Evolutionary conservation across 2,329 filamentous ascomycete genomes (phyloP).

Genomic region (Arthrobotrys sphaeroides): DNA sequence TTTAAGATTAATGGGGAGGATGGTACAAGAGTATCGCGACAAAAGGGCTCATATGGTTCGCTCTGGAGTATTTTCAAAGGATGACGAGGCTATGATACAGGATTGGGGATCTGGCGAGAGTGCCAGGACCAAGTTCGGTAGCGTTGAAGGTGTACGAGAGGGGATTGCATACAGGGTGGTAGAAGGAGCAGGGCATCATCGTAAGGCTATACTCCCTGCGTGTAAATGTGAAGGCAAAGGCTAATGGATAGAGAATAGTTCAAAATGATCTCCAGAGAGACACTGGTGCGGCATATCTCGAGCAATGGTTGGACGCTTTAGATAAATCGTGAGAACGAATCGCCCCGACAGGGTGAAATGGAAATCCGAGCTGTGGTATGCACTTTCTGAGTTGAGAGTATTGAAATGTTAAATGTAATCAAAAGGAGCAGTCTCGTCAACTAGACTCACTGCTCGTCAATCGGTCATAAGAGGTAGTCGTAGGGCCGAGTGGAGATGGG

Average conservation of each 20-base stretch:
- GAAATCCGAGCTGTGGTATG: too few relatives aligned
- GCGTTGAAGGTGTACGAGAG: slow-evolving; percentile 17
- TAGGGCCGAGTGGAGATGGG: too few relatives aligned
- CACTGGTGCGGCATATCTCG: slow-evolving; percentile 13
- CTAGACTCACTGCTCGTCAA: too few relatives aligned
- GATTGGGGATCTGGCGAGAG: neutral
- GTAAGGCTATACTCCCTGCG: neutral
- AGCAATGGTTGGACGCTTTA: slow-evolving; percentile 24
- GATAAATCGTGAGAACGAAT: neutral
- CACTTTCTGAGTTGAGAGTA: too few relatives aligned
- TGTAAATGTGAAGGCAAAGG: neutral
- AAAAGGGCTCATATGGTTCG: slow-evolving; percentile 11
- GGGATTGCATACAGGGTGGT: slow-evolving; percentile 36
- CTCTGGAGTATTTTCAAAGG: neutral
- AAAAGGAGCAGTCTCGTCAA: too few relatives aligned
- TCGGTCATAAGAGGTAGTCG: neutral
- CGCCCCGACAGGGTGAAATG: neutral
- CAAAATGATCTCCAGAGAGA: slow-evolving; percentile 36
- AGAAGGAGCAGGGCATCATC: slow-evolving; percentile 35
- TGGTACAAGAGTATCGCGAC: slow-evolving; percentile 20
- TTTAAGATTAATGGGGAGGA: slow-evolving; percentile 28
- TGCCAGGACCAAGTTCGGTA: neutral
- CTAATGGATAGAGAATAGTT: slow-evolving; percentile 15
- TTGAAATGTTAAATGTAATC: too few relatives aligned
- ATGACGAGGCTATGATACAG: neutral